Evolutionary conservation across 768 basidiomycete genomes (phyloP).

Genomic region (Chalciporus chontae): DNA sequence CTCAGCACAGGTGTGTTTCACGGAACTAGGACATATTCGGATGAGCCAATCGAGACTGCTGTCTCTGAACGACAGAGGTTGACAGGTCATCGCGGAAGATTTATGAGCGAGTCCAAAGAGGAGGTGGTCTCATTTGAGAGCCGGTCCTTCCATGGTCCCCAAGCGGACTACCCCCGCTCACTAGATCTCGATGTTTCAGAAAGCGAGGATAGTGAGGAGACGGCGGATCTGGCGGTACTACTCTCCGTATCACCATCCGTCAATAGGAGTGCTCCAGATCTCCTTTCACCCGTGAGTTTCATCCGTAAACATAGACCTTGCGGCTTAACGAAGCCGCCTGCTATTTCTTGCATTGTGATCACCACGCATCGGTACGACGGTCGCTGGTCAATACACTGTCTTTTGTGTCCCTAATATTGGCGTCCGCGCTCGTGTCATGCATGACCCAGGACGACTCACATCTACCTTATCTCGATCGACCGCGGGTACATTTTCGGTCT

Average conservation of each 20-base stretch:
- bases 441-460: slow-evolving; percentile 12
- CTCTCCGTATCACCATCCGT: neutral
- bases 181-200: slow-evolving; percentile 10
- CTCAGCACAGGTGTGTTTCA: too few relatives aligned
- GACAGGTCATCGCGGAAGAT: neutral
- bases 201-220: slow-evolving; percentile 15
- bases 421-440: neutral
- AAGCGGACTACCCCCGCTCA: neutral
- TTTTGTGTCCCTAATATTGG: too few relatives aligned
- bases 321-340: neutral
- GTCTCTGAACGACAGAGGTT: neutral
- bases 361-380: neutral
- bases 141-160: neutral
- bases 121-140: neutral
- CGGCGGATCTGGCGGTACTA: neutral
- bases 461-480: slow-evolving; percentile 9
- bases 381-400: neutral
- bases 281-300: slow-evolving; percentile 15
- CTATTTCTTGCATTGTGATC: neutral
- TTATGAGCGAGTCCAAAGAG: slow-evolving; percentile 12
- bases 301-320: neutral
- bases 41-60: neutral
- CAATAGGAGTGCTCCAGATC: neutral
- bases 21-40: too few relatives aligned
- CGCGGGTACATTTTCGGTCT: slow-evolving; percentile 63